Percentiles rank a stretch among this genome's conserved stretches.
phyloP scores from a whole-genome alignment of 2,329 filamentous ascomycete species.

The Westerdykella aurantiaca region DNA sequence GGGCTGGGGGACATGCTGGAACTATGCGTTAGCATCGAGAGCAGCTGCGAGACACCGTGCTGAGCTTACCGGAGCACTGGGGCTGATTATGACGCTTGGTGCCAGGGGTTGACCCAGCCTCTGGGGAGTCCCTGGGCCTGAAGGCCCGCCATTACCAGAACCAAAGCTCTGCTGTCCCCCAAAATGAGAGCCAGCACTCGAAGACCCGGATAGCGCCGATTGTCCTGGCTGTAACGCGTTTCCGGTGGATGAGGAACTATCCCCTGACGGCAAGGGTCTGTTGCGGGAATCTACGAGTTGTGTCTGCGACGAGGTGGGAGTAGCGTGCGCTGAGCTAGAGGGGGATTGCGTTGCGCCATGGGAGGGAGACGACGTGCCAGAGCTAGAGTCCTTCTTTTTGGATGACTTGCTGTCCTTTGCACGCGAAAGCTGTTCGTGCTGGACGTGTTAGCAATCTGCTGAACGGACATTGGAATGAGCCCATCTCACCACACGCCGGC shows the following conservation, averaged over 20 bases:
- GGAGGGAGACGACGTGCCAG: conserved; percentile 74
- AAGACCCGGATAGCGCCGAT: conserved; percentile 25
- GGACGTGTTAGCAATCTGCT: conserved; percentile 44
- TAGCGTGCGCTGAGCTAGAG: conserved; percentile 57
- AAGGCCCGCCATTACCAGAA: conserved; percentile 45
- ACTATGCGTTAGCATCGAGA: conserved; percentile 7
- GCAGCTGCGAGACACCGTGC: neutral
- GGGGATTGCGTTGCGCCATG: conserved; percentile 54
- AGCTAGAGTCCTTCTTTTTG: conserved; percentile 55
- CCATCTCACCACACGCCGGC: conserved; percentile 86
- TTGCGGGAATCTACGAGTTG: conserved; percentile 79
- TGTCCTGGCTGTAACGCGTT: conserved; percentile 29
- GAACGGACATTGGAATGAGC: conserved; percentile 13
- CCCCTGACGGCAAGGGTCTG: conserved; percentile 60
- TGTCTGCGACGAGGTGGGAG: conserved; percentile 84
- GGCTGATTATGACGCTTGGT: conserved; percentile 90
- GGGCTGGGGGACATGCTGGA: conserved; percentile 81
- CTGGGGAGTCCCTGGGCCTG: conserved; percentile 52
- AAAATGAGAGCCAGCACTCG: conserved; percentile 28
- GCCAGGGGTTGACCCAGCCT: conserved; percentile 60
- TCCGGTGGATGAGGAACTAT: conserved; percentile 20
- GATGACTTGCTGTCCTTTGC: conserved; percentile 80
- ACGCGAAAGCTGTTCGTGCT: conserved; percentile 82
- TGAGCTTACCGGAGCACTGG: conserved; percentile 64
- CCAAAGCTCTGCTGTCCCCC: conserved; percentile 26